Percentiles rank a stretch among this genome's conserved stretches.
These are phyloP conservation scores for Cyberlindnera bimundalis DNA, from an alignment of 805 yeast species.

Conservation along the genomic window DNA sequence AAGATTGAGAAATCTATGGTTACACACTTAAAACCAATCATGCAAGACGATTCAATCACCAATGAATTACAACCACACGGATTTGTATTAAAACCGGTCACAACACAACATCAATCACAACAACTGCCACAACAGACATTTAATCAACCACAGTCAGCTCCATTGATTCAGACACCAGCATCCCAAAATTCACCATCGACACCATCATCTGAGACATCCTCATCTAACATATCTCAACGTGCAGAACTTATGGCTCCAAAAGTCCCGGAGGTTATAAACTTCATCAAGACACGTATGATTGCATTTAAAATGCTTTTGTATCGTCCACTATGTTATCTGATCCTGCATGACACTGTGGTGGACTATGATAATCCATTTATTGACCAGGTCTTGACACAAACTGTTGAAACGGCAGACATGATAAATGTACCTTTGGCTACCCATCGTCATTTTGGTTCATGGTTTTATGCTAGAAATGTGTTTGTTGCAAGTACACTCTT, in stretches of 20 bases:
- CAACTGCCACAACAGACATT: constrained; percentile 3
- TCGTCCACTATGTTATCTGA: constrained; percentile 21
- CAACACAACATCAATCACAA: not conserved
- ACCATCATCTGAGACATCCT: constrained; percentile 14
- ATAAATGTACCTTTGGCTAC: constrained; percentile 22
- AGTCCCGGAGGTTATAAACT: constrained; percentile 23
- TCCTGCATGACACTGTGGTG: constrained; percentile 17
- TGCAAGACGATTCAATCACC: constrained; percentile 14
- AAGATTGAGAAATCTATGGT: constrained; percentile 22
- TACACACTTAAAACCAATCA: constrained; percentile 13
- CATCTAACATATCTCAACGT: constrained; percentile 12
- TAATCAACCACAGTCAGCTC: not conserved
- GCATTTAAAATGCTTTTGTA: constrained; percentile 19
- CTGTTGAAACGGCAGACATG: constrained; percentile 20
- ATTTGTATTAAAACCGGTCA: constrained; percentile 16
- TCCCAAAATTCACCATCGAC: constrained; percentile 10
- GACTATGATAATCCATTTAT: constrained; percentile 17
- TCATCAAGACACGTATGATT: constrained; percentile 24
- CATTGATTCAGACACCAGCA: not conserved
- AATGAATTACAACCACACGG: constrained; percentile 24
- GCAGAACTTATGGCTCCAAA: constrained; percentile 9
- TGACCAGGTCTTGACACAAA: constrained; percentile 17
- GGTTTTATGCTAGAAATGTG: constrained; percentile 24
- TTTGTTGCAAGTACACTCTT: constrained; percentile 10
- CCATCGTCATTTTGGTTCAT: constrained; percentile 28